These are phyloP conservation scores for Euphorbia celastroides DNA, from an alignment of 441 rosid genomes.

Conservation along the genomic window DNA sequence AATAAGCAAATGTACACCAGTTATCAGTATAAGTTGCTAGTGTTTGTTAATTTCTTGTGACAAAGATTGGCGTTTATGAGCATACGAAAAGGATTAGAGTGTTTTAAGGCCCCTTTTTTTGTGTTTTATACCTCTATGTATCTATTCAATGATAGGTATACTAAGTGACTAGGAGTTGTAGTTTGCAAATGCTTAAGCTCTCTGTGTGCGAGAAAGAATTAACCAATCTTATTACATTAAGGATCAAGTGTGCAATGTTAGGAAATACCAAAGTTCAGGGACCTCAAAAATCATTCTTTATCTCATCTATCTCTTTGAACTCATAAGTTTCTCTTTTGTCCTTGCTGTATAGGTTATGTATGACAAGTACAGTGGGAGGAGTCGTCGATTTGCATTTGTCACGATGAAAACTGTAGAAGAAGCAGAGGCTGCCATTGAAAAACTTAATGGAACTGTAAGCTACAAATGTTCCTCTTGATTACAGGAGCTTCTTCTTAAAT, in stretches of 20 bases:
- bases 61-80: too few species aligned
- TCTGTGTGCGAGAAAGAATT: background rate
- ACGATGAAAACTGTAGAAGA: conserved; percentile 83
- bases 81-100: background rate
- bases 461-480: background rate
- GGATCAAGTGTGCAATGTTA: background rate
- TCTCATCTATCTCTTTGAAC: background rate
- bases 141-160: too few species aligned
- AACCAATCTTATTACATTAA: background rate
- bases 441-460: conserved; percentile 77
- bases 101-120: background rate
- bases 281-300: background rate
- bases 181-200: too few species aligned
- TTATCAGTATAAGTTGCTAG: background rate
- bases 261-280: background rate
- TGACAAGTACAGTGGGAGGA: conserved; percentile 74
- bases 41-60: background rate
- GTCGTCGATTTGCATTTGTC: conserved; percentile 88
- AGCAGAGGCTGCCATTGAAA: conserved; percentile 72
- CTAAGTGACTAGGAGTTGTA: too few species aligned
- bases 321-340: background rate
- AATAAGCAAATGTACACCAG: too few species aligned
- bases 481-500: conserved; percentile 1
- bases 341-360: conserved; percentile 60
- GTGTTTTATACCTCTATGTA: background rate